Evolutionary conservation across 441 rosid species (phyloP), one percentile per base, ranked within the genome.

Genomic region (Gossypium davidsonii): DNA sequence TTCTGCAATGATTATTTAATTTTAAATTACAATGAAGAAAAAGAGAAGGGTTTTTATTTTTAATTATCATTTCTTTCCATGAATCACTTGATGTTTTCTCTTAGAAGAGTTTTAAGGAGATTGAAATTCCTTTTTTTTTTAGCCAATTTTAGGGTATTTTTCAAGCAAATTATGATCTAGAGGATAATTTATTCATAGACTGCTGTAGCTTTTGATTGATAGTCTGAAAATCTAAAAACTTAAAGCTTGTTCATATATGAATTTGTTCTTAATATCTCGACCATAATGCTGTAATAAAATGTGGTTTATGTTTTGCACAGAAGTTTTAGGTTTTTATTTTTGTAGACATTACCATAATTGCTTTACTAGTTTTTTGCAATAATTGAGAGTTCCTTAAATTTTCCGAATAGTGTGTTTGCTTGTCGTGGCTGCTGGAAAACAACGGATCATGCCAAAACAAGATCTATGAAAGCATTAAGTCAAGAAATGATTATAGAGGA

Each of bases 371-470:
- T 66, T 17, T 31, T 66, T 46, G 6, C 4, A 6, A 66, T 46
- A 2, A 46, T 14, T 23, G 37, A 46, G 18, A 66, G 21, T 23
- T 21, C 59, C 20, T 70, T 46, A 52, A 70, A 21, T 62, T 67
- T 21, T 73, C 3, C 15, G 49, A 1, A 70, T 64, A 84, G 86
- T 1, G 34, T 49, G 72, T 56, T 77, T 69, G 81, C 78, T 69
- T 71, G 53, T 9, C 79, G 73, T 25, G 79, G 77, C 2, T 58
- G 67, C 44, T 84, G 76, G 85, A 84, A 73, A 79, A 73, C 37
- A 8, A 18, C 74, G 10, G 96, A 87, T 79, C 81, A 75, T 74
- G 70, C 71, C 3, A 84, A 81, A n/a, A 42, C 25, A 18, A 83
- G 78, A 55, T 34, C 82, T 20, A 42, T 76, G 10, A 74, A 56